These are phyloP conservation scores for Saccharomycopsis malanga DNA, from an alignment of 805 yeast species.

Conservation along the genomic window DNA sequence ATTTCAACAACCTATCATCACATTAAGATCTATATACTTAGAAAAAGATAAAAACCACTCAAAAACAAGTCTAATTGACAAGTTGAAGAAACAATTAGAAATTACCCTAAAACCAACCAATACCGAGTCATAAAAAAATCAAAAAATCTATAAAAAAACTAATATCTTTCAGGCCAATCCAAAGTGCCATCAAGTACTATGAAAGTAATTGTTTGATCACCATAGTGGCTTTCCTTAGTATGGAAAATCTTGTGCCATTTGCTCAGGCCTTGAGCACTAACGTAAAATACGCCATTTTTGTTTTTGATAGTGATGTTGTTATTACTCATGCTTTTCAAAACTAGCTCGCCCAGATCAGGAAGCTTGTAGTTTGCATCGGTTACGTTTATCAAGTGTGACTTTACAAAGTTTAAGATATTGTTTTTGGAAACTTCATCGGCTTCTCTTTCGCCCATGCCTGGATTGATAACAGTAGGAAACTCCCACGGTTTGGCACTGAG, in stretches of 20 bases:
- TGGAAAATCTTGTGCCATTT: background rate
- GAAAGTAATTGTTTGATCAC: constrained; percentile 9
- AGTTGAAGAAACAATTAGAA: too few species aligned
- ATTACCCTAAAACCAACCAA: too few species aligned
- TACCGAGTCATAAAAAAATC: too few species aligned
- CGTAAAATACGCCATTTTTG: constrained; percentile 1
- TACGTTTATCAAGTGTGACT: constrained; percentile 48
- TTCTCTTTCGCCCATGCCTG: constrained; percentile 31
- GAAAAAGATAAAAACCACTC: too few species aligned
- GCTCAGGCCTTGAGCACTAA: background rate
- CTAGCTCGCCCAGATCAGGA: constrained; percentile 2
- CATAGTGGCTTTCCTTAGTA: constrained; percentile 2
- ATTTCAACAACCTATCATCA: too few species aligned
- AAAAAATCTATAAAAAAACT: too few species aligned
- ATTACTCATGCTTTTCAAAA: constrained; percentile 3
- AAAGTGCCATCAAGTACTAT: constrained; percentile 14
- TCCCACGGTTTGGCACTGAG: constrained; percentile 70
- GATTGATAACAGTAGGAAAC: constrained; percentile 49
- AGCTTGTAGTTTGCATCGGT: constrained; percentile 7
- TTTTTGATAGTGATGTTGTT: background rate
- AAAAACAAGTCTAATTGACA: too few species aligned
- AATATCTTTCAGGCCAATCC: constrained; percentile 16
- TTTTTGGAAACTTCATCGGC: constrained; percentile 42
- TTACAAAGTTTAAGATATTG: constrained; percentile 53
- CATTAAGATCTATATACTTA: too few species aligned